These are phyloP conservation scores for Penicillium daleae DNA, from an alignment of 495 filamentous ascomycete species.

Conservation along the genomic window DNA sequence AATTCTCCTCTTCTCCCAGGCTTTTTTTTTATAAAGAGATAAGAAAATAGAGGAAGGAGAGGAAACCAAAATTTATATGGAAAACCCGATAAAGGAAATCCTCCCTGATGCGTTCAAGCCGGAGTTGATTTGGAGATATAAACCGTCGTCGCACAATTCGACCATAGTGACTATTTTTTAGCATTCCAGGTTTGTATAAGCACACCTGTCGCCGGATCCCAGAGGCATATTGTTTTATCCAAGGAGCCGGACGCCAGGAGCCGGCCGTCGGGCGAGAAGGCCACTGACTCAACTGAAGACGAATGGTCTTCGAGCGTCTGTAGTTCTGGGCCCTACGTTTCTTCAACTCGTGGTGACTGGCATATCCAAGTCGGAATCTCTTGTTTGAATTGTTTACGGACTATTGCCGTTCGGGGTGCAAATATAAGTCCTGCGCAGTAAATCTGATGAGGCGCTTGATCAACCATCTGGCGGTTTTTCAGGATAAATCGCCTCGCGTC, in stretches of 20 bases:
- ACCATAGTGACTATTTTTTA: background rate
- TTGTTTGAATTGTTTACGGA: slow-evolving; percentile 21
- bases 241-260: slow-evolving; percentile 22
- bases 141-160: background rate
- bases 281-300: slow-evolving; percentile 15
- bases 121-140: background rate
- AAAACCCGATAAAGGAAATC: slow-evolving; percentile 1
- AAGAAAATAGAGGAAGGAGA: background rate
- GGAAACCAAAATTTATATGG: background rate
- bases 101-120: background rate
- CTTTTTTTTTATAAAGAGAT: background rate
- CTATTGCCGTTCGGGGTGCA: slow-evolving; percentile 24
- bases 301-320: slow-evolving; percentile 18
- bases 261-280: slow-evolving; percentile 32
- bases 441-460: background rate
- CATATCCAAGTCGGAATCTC: slow-evolving; percentile 21
- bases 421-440: background rate
- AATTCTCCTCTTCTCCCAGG: background rate
- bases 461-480: background rate
- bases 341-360: slow-evolving; percentile 18
- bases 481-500: background rate
- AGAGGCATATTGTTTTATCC: slow-evolving; percentile 14
- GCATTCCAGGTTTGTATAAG: background rate
- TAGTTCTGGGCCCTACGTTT: slow-evolving; percentile 16
- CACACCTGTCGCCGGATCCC: slow-evolving; percentile 10